phyloP scores from a whole-genome alignment of 805 yeast species.

The Isabelozyma heimii region DNA sequence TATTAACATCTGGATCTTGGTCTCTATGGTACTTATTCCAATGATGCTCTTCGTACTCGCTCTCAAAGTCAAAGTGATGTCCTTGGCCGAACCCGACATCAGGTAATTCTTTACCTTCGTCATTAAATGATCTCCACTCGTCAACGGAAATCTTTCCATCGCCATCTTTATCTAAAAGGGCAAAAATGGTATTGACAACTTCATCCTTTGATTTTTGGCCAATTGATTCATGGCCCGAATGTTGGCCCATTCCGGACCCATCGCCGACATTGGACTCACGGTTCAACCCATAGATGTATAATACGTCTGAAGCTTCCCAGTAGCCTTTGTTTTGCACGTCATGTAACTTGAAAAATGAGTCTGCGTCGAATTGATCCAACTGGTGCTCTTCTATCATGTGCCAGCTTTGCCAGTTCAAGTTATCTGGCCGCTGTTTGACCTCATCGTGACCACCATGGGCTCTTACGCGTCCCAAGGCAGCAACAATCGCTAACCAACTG shows the following conservation, averaged over 20 bases:
- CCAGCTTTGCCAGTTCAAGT: slow-evolving; percentile 74
- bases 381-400: slow-evolving; percentile 92
- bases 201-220: slow-evolving; percentile 53
- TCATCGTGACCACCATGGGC: background rate
- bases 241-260: slow-evolving; percentile 87
- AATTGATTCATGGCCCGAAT: slow-evolving; percentile 51
- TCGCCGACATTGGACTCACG: slow-evolving; percentile 75
- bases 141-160: slow-evolving; percentile 64
- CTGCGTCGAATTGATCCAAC: slow-evolving; percentile 68
- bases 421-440: slow-evolving; percentile 38
- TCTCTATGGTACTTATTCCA: slow-evolving; percentile 81
- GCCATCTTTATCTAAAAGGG: slow-evolving; percentile 59
- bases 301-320: slow-evolving; percentile 59
- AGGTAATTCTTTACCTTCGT: slow-evolving; percentile 71
- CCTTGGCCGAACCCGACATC: slow-evolving; percentile 94
- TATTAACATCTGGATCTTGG: slow-evolving; percentile 76
- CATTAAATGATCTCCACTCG: slow-evolving; percentile 67
- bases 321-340: slow-evolving; percentile 62
- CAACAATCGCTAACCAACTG: background rate
- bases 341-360: slow-evolving; percentile 76
- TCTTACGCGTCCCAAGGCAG: background rate
- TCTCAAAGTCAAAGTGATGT: slow-evolving; percentile 90
- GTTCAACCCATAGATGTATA: slow-evolving; percentile 76
- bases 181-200: slow-evolving; percentile 55
- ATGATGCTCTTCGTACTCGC: slow-evolving; percentile 91